phyloP scores from a whole-genome alignment of 1,284 basidiomycete species.

The Sutorius eximius region DNA sequence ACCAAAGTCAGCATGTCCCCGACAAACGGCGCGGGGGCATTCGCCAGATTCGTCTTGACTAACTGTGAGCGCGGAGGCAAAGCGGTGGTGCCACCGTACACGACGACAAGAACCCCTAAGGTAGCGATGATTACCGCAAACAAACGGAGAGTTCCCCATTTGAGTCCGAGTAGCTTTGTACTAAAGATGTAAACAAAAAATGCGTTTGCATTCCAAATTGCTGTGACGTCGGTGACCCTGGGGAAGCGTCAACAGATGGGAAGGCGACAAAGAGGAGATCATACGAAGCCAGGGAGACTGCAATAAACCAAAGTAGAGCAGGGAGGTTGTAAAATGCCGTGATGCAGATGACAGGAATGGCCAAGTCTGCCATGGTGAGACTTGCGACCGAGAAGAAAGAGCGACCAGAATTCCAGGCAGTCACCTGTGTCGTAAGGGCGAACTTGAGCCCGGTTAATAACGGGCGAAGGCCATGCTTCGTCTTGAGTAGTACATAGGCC shows the following conservation, averaged over 20 bases:
- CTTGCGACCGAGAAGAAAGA: slow-evolving; percentile 10
- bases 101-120: slow-evolving; percentile 67
- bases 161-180: slow-evolving; percentile 56
- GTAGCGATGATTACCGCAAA: slow-evolving; percentile 75
- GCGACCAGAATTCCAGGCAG: slow-evolving; percentile 32
- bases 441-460: slow-evolving; percentile 51
- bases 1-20: slow-evolving; percentile 72
- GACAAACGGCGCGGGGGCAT: slow-evolving; percentile 57
- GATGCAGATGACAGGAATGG: slow-evolving; percentile 46
- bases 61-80: slow-evolving; percentile 20
- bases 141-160: slow-evolving; percentile 64
- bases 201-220: slow-evolving; percentile 83
- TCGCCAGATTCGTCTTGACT: slow-evolving; percentile 15
- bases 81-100: slow-evolving; percentile 67
- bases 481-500: slow-evolving; percentile 53
- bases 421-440: slow-evolving; percentile 55
- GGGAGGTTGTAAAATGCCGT: slow-evolving; percentile 64
- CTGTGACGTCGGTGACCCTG: slow-evolving; percentile 77
- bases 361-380: slow-evolving; percentile 49
- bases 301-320: slow-evolving; percentile 69
- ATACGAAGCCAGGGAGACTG: slow-evolving; percentile 70
- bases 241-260: slow-evolving; percentile 12
- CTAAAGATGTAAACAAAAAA: slow-evolving; percentile 80
- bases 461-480: slow-evolving; percentile 45
- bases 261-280: slow-evolving; percentile 30